phyloP scores from a whole-genome alignment of 108 stramenopile species.

The Hondaea fermentalgiana region DNA sequence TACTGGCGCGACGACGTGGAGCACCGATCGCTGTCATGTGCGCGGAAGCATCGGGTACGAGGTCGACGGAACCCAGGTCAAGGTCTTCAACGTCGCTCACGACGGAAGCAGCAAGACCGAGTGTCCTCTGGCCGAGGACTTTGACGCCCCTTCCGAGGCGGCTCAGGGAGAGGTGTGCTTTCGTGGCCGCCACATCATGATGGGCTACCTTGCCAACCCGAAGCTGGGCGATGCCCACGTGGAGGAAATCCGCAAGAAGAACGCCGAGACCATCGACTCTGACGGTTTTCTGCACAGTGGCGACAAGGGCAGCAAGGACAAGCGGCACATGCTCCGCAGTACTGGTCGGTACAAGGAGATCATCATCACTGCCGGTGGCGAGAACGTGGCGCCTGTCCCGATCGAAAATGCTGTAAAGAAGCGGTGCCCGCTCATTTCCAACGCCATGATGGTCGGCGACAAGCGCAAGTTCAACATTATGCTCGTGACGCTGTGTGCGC shows the following conservation, averaged over 20 bases:
- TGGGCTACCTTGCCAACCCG: conserved; percentile 56
- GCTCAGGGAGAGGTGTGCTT: conserved; percentile 49
- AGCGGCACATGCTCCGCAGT: conserved; percentile 14
- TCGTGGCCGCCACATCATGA: conserved; percentile 62
- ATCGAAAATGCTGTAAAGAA: conserved; percentile 49
- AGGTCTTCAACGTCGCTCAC: not conserved
- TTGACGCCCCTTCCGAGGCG: not conserved
- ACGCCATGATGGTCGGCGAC: conserved; percentile 52
- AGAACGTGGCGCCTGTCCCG: conserved; percentile 47
- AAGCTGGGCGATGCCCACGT: not conserved
- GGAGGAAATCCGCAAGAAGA: conserved; percentile 48
- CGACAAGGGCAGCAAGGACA: conserved; percentile 35
- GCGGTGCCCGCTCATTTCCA: conserved; percentile 31
- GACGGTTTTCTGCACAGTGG: conserved; percentile 62
- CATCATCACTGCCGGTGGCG: conserved; percentile 51
- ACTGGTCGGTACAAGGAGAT: conserved; percentile 38
- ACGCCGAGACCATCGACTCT: conserved; percentile 46
- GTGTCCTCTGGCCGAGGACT: not conserved
- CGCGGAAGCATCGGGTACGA: conserved; percentile 15
- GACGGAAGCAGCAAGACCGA: not conserved
- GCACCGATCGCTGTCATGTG: conserved; percentile 17
- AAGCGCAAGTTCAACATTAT: conserved; percentile 46
- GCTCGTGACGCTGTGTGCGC: conserved; percentile 32
- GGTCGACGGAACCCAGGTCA: not conserved
- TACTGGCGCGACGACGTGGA: conserved; percentile 53